Evolutionary conservation across 2,329 filamentous ascomycete species (phyloP), one percentile per base, ranked within the genome.

Genomic region (Penicillium verrucosum): DNA sequence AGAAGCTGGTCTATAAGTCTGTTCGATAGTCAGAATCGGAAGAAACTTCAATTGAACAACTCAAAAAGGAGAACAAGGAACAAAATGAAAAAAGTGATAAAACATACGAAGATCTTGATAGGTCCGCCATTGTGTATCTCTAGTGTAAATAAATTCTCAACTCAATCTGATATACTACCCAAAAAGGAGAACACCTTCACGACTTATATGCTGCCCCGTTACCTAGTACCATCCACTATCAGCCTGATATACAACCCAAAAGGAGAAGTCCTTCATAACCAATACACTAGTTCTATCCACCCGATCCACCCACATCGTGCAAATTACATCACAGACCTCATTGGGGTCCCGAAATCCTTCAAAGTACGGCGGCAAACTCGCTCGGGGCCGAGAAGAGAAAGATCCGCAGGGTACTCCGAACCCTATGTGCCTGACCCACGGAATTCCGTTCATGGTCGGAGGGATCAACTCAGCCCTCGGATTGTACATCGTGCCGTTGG

Each of bases 1-100:
- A 44, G 34, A 46, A 62, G 58, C 50, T 60, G 58, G 42, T 58
- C 60, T 48, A 55, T 10, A 34, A 57, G 38, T 37, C 60, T 62
- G 23, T 45, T 12, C 11, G 21, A 49, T n/a, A 12, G 56, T 62
- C 29, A 62, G 60, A 23, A 42, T 34, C 10, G 8, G 10, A 21
- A 21, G 25, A 30, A 40, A 16, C 11, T 21, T 41, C 16, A 50
- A 21, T 14, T 9, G 21, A 9, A 21, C 8, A 16, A 5, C 29
- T 3, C 1, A 36, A 53, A 14, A 16, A 29, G 16, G 34, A 14
- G 29, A 21, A 23, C 32, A 32, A 48, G n/a, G 11, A 29, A 16
- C 8, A 37, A 4, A 21, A 29, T 11, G 27, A 44, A 27, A 38
- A 11, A 45, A 21, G 12, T 21, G 5, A 46, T 27, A 44, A 41